phyloP scores from a whole-genome alignment of 1,284 basidiomycete genomes.

The Pseudozyma sp. region DNA sequence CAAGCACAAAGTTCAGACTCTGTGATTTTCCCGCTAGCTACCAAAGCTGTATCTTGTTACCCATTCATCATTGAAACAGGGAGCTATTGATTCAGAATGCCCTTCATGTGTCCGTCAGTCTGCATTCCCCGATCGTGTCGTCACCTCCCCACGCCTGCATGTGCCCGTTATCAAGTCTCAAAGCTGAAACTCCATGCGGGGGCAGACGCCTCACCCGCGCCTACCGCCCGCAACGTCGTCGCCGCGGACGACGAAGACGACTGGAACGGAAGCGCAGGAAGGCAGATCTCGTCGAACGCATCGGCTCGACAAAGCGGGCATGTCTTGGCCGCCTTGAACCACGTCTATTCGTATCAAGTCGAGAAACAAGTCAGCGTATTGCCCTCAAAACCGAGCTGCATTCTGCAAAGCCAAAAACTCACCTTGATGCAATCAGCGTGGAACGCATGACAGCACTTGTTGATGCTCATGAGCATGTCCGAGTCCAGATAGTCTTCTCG shows the following conservation, averaged over 20 bases:
- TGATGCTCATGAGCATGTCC: constrained; percentile 44
- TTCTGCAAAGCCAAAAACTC: constrained; percentile 1
- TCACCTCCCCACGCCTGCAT: no score
- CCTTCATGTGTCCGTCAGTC: no score
- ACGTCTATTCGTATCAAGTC: constrained; percentile 12
- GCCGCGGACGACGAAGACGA: constrained; percentile 6
- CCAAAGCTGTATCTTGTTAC: no score
- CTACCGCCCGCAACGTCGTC: no score
- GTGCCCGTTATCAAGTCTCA: no score
- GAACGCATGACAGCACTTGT: constrained; percentile 42
- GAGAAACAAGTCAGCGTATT: no score
- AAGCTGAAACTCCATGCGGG: constrained; percentile 21
- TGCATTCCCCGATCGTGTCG: no score
- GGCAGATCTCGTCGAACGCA: constrained; percentile 31
- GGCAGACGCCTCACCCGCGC: no score
- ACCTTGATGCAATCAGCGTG: constrained; percentile 46
- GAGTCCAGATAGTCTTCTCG: constrained; percentile 41
- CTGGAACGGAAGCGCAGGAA: constrained; percentile 25
- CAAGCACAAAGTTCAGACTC: constrained; percentile 5
- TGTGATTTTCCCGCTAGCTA: not conserved
- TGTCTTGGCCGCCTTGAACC: constrained; percentile 47
- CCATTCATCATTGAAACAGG: no score
- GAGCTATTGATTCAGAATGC: no score
- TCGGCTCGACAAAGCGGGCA: constrained; percentile 44
- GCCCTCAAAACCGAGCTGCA: no score